Conservation (phyloP, 2,329 filamentous ascomycete species). For the Penicillium sp. region DNA sequence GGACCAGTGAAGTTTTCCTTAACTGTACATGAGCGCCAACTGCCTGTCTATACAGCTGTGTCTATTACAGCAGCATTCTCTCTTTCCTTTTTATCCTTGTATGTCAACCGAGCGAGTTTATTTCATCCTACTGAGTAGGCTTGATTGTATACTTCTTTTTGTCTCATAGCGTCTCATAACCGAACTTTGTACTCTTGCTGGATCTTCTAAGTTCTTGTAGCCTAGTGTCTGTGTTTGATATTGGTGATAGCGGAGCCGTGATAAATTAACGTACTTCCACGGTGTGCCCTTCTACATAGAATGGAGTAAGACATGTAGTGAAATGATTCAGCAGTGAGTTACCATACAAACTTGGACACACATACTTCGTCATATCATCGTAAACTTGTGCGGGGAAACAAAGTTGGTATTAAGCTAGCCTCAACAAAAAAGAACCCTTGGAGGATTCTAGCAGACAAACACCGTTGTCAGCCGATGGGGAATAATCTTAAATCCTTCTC, state of each 20-base stretch:
- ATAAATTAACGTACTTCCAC: no score
- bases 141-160: not conserved
- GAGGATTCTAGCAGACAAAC: no score
- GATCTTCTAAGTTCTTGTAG: not conserved
- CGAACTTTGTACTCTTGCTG: not conserved
- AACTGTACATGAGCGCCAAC: conserved; percentile 25
- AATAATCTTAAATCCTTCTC: no score
- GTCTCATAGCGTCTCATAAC: not conserved
- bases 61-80: not conserved
- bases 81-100: conserved; percentile 8
- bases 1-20: conserved; percentile 8
- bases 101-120: conserved; percentile 7
- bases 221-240: not conserved
- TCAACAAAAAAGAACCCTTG: no score
- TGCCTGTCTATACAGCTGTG: conserved; percentile 12
- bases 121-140: not conserved
- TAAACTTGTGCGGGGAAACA: no score
- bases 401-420: no score
- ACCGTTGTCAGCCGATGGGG: no score
- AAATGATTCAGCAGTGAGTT: no score
- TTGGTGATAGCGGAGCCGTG: not conserved
- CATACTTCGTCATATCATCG: no score
- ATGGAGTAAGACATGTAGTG: no score
- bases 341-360: no score
- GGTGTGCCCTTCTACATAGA: no score